These are phyloP conservation scores for Cordyceps tenuipes DNA, from an alignment of 2,329 filamentous ascomycete genomes.

Conservation along the genomic window DNA sequence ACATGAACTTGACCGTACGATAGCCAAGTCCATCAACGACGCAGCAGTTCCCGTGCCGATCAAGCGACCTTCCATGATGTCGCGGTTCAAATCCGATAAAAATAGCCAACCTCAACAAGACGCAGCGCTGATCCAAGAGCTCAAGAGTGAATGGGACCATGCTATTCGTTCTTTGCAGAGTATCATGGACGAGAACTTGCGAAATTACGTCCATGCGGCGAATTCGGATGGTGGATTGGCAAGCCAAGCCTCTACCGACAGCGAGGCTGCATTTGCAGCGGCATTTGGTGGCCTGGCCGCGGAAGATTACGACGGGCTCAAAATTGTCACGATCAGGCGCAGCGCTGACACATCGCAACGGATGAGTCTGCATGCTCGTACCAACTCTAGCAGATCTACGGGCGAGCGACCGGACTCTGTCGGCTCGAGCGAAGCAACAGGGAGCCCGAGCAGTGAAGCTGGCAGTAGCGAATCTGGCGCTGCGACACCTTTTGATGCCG, in stretches of 20 bases:
- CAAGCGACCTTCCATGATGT: constrained; percentile 28
- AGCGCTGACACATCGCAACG: constrained; percentile 12
- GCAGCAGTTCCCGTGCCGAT: constrained; percentile 20
- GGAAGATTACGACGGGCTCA: constrained; percentile 22
- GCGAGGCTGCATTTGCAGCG: constrained; percentile 22
- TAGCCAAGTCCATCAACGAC: constrained; percentile 26
- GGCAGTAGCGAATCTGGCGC: constrained; percentile 27
- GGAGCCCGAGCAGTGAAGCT: constrained; percentile 28
- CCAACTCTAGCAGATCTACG: constrained; percentile 14
- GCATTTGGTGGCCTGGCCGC: constrained; percentile 31
- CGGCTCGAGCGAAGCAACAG: constrained; percentile 28
- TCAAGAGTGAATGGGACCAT: constrained; percentile 32
- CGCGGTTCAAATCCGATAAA: constrained; percentile 26
- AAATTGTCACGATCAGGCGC: constrained; percentile 10
- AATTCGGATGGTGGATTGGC: constrained; percentile 15
- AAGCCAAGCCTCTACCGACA: constrained; percentile 13
- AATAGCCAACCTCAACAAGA: constrained; percentile 18
- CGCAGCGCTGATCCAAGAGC: constrained; percentile 27
- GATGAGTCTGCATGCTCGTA: constrained; percentile 13
- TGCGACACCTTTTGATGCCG: constrained; percentile 30
- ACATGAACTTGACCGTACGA: constrained; percentile 26
- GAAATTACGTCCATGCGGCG: constrained; percentile 18
- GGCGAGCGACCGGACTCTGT: constrained; percentile 22
- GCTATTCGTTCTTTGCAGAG: constrained; percentile 25
- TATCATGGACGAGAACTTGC: constrained; percentile 29